phyloP scores from a whole-genome alignment of 2,329 filamentous ascomycete species.

The Epicoccum sorghinum region DNA sequence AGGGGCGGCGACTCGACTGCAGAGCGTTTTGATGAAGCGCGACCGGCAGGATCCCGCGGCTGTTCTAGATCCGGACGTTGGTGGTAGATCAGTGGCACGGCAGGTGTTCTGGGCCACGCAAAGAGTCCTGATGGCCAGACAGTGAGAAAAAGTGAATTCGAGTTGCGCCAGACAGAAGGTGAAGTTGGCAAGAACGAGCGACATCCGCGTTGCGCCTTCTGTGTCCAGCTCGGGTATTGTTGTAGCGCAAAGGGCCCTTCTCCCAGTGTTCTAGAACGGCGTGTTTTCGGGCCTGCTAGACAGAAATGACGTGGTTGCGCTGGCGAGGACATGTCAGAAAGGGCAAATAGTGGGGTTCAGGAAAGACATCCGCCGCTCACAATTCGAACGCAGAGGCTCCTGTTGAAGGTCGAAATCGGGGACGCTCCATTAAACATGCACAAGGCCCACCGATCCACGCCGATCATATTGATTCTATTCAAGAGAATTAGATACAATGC shows the following conservation, averaged over 20 bases:
- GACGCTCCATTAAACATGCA: slow-evolving; percentile 9
- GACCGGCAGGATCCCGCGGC: slow-evolving; percentile 18
- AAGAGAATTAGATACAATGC: background rate
- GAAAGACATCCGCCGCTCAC: slow-evolving; percentile 19
- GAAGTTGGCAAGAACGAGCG: slow-evolving; percentile 3
- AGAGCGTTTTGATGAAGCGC: slow-evolving; percentile 18
- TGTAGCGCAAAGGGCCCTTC: slow-evolving; percentile 7
- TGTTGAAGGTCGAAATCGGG: slow-evolving; percentile 8
- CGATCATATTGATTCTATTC: slow-evolving; percentile 12
- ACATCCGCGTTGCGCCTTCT: slow-evolving; percentile 7
- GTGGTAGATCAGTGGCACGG: slow-evolving; percentile 22
- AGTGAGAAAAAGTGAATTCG: no score
- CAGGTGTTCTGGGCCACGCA: slow-evolving; percentile 23
- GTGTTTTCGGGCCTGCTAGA: slow-evolving; percentile 14
- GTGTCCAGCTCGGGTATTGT: slow-evolving; percentile 6
- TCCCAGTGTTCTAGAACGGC: slow-evolving; percentile 26
- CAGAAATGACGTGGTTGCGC: slow-evolving; percentile 21
- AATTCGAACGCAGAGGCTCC: slow-evolving; percentile 21
- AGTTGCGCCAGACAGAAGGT: slow-evolving; percentile 3
- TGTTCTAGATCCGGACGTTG: slow-evolving; percentile 17
- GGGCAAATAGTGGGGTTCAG: slow-evolving; percentile 13
- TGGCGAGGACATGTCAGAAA: slow-evolving; percentile 10
- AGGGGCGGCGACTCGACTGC: slow-evolving; percentile 9
- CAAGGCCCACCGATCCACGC: slow-evolving; percentile 17
- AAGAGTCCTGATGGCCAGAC: background rate